Evolutionary conservation across 441 rosid genomes (phyloP).

Genomic region (Erodium texanum): DNA sequence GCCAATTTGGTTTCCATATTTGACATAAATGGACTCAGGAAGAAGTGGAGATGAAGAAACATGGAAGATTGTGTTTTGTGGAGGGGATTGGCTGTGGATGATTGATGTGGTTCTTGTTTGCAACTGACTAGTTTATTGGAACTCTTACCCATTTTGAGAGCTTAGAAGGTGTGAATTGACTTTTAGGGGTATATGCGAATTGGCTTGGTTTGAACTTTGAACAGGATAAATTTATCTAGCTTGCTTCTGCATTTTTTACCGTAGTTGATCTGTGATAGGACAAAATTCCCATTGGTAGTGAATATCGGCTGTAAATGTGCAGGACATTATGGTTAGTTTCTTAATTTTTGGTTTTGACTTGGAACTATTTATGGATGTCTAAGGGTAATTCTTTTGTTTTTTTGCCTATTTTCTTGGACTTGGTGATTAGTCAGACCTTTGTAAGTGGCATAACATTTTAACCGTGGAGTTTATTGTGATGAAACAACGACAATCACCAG

Average conservation of each 20-base stretch:
- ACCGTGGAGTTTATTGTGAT: neutral
- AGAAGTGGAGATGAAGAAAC: neutral
- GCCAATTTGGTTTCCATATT: neutral
- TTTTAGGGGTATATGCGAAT: neutral
- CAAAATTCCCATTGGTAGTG: neutral
- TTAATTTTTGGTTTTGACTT: neutral
- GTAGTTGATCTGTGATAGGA: neutral
- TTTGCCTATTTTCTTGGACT: neutral
- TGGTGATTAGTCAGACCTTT: neutral
- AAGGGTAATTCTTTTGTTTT: neutral
- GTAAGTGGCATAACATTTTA: neutral
- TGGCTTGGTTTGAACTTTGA: neutral
- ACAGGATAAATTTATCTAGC: neutral
- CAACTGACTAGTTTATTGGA: neutral
- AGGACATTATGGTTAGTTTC: neutral
- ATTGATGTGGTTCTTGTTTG: neutral
- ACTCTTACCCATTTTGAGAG: neutral
- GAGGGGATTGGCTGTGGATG: neutral
- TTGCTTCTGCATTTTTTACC: neutral
- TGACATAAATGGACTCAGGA: neutral
- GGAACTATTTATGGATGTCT: neutral
- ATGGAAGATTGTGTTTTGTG: neutral
- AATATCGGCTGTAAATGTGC: neutral
- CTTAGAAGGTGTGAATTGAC: neutral
- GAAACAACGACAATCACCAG: neutral